Evolutionary conservation across 306 rosid genomes (phyloP).

Genomic region (Calophaca sinica): DNA sequence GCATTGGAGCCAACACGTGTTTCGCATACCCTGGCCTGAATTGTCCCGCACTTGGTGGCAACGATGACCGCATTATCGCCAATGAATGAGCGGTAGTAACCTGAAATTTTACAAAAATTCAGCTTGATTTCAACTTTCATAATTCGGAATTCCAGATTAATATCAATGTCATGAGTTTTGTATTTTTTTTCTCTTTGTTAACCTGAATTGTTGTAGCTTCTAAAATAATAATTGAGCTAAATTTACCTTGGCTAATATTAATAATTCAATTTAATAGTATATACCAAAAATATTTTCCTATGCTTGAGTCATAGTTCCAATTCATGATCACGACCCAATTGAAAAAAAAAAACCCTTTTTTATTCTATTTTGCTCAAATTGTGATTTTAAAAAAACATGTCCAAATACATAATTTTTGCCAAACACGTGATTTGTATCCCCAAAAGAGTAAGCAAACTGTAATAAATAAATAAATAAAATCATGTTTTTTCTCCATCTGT

Average conservation of each 20-base stretch:
- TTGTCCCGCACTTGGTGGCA: slow-evolving; percentile 74
- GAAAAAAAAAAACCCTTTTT: not conserved
- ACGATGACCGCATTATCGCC: slow-evolving; percentile 61
- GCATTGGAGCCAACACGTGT: slow-evolving; percentile 63
- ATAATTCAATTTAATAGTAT: too few relatives aligned
- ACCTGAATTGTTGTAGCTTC: too few relatives aligned
- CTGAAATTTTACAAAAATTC: slow-evolving; percentile 42
- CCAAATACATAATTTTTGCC: not conserved
- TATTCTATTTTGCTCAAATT: not conserved
- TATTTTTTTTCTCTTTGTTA: not conserved
- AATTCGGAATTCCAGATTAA: not conserved
- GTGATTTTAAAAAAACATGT: not conserved
- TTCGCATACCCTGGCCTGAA: slow-evolving; percentile 69
- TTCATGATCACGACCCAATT: not conserved
- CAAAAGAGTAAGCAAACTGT: too few relatives aligned
- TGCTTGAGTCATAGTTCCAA: too few relatives aligned
- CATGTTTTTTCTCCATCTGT: too few relatives aligned
- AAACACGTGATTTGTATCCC: not conserved
- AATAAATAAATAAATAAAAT: too few relatives aligned
- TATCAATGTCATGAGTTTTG: not conserved
- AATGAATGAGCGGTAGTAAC: slow-evolving; percentile 82
- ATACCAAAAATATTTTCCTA: too few relatives aligned
- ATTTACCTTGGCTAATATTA: not conserved
- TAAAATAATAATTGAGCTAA: too few relatives aligned
- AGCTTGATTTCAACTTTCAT: not conserved